These are phyloP conservation scores for Paramecium tetraurelia DNA, from an alignment of 73 alveolate genomes.

Conservation along the genomic window DNA sequence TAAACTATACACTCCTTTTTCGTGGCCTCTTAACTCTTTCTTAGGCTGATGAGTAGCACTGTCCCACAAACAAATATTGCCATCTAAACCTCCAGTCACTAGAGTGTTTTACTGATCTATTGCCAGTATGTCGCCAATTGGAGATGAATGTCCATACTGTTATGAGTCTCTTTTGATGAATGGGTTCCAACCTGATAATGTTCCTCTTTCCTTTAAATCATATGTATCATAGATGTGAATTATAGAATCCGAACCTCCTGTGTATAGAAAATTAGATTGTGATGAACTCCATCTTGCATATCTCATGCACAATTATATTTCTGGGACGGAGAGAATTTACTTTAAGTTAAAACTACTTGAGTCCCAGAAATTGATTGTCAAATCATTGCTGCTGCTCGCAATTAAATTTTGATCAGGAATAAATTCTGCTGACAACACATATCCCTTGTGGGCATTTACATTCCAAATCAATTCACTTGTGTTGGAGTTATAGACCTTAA, in stretches of 20 bases:
- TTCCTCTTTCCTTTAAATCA: constrained; percentile 77
- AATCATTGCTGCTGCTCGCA: constrained; percentile 94
- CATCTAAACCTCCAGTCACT: constrained; percentile 87
- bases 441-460: constrained; percentile 90
- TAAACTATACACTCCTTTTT: constrained; percentile 80
- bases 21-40: constrained; percentile 77
- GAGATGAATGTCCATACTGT: constrained; percentile 84
- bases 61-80: constrained; percentile 85
- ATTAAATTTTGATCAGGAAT: constrained; percentile 81
- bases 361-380: constrained; percentile 96
- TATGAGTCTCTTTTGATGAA: constrained; percentile 63
- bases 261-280: constrained; percentile 64
- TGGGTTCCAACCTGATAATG: constrained; percentile 88
- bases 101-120: constrained; percentile 73
- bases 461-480: constrained; percentile 79
- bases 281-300: constrained; percentile 62
- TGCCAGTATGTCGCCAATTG: constrained; percentile 84
- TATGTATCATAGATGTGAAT: constrained; percentile 90
- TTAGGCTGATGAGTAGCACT: constrained; percentile 74
- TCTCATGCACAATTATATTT: constrained; percentile 56
- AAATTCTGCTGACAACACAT: constrained; percentile 95
- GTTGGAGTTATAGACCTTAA: constrained; percentile 90
- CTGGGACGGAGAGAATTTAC: constrained; percentile 68
- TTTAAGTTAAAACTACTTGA: constrained; percentile 84
- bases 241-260: constrained; percentile 93